Base-by-base conservation (phyloP, 2,329 filamentous ascomycete species). In the Intubia oerlemansii region DNA sequence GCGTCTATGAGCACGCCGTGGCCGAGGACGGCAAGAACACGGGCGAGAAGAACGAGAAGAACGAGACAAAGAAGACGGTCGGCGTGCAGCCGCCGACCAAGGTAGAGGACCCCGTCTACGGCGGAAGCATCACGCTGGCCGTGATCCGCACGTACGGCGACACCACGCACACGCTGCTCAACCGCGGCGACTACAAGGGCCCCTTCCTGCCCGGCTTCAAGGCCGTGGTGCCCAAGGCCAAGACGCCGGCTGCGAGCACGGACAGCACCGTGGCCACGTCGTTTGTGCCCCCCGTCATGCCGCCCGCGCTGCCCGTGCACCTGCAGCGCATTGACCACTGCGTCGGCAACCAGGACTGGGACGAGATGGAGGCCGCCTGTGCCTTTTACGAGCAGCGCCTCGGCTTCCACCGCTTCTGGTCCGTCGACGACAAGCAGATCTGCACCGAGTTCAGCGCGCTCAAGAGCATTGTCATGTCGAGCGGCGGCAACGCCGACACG, bases 401-500 rank as follows among this genome's bases (percentile, higher is more conserved):
- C 17, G 76, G 75, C 31, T 93, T 93, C 66, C 82, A 92, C 57
- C 79, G 84, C 39, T 93, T 93, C 71, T 93, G 85, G 85, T 81
- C 73, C 31, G 84, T 93, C 33, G 85, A 93, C 50, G 85, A 93
- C 59, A 76, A 69, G 40, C 70, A 90, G 47, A 90, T 93, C 53
- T 80, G 71, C 62, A 92, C 79, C 39, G 82, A 91, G 46, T 93
- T 80, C 62, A 82, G 75, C 1, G 82, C 85, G 8, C 62, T 93
- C 27, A 81, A 74, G 53, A 79, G 69, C 44, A 72, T 93, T 43
- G 85, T 93, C 45, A 92, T 93, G 82, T 68, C 77, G 24, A 80
- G 73, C 5, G 68, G 77, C 25, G 79, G 73, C 4, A 69, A 71
- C 34, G 80, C 84, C 55, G 76, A 85, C 33, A 50, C 76, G 5